Percentiles rank a stretch among this genome's conserved stretches.
These are phyloP conservation scores for Pythium oligandrum DNA, from an alignment of 352 stramenopile species.

Conservation along the genomic window DNA sequence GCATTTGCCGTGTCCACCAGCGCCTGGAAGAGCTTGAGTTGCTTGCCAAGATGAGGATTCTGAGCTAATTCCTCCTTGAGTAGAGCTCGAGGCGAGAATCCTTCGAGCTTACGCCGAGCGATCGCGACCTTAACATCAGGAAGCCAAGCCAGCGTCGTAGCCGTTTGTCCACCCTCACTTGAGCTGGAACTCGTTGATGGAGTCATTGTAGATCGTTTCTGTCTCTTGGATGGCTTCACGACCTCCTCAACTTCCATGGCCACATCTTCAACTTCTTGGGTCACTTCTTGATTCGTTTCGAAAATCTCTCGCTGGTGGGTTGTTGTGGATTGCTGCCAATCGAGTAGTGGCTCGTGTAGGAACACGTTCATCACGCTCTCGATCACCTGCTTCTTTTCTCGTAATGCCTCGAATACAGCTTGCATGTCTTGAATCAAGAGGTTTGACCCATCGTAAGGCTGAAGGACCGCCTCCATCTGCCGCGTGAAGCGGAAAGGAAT, in stretches of 20 bases:
- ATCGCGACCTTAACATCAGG: slow-evolving; percentile 77
- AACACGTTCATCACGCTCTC: slow-evolving; percentile 91
- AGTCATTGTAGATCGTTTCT: slow-evolving; percentile 1
- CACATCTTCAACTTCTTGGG: slow-evolving; percentile 13
- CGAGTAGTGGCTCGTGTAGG: slow-evolving; percentile 87
- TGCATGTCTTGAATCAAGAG: slow-evolving; percentile 82
- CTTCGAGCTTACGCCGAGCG: slow-evolving; percentile 66
- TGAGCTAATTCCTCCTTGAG: slow-evolving; percentile 73
- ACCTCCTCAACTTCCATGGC: slow-evolving; percentile 5
- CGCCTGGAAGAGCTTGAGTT: slow-evolving; percentile 51
- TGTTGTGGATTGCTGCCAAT: slow-evolving; percentile 81
- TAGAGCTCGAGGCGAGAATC: slow-evolving; percentile 55
- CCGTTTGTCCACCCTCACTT: slow-evolving; percentile 5
- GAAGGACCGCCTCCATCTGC: slow-evolving; percentile 67
- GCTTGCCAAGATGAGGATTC: slow-evolving; percentile 54
- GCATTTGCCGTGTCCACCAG: slow-evolving; percentile 35
- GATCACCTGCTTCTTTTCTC: slow-evolving; percentile 76
- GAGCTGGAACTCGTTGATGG: neutral
- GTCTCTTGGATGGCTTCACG: neutral
- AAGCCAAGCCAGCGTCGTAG: slow-evolving; percentile 38
- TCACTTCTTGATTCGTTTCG: slow-evolving; percentile 16
- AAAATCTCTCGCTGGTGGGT: slow-evolving; percentile 62
- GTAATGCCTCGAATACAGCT: slow-evolving; percentile 75
- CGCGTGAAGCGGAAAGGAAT: slow-evolving; percentile 88
- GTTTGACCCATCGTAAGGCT: slow-evolving; percentile 62